phyloP scores from a whole-genome alignment of 1,284 basidiomycete species.

The Ceratobasidium sp. region DNA sequence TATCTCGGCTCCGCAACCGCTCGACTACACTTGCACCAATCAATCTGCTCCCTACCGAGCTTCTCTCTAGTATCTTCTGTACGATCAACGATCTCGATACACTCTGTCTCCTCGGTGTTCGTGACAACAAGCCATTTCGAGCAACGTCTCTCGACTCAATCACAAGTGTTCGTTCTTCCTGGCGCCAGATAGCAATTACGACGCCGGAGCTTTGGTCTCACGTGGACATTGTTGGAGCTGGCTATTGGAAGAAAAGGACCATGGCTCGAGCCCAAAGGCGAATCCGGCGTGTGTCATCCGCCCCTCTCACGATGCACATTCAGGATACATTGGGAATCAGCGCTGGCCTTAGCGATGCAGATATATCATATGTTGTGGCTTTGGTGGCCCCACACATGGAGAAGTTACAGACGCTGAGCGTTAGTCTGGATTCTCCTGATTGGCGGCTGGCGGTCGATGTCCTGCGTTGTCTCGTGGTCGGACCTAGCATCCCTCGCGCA shows the following conservation, averaged over 20 bases:
- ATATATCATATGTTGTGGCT: background rate
- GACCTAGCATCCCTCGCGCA: background rate
- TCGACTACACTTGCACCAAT: constrained; percentile 1
- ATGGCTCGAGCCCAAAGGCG: background rate
- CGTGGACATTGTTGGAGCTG: constrained; percentile 2
- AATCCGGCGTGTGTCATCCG: background rate
- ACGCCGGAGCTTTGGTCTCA: constrained; percentile 10
- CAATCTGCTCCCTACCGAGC: background rate
- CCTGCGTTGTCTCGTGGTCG: background rate
- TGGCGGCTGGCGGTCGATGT: background rate
- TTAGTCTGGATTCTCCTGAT: background rate
- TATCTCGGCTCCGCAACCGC: constrained; percentile 19
- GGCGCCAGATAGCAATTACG: background rate
- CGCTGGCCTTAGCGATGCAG: background rate
- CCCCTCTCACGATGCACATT: background rate
- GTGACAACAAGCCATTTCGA: background rate
- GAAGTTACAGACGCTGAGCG: background rate
- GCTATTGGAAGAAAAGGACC: background rate
- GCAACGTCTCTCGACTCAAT: background rate
- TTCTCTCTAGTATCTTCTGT: background rate
- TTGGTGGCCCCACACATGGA: background rate
- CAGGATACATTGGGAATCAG: background rate
- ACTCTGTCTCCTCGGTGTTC: background rate
- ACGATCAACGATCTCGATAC: background rate
- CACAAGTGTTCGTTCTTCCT: background rate